A percentile compares a stretch with the other conserved stretches of the same genome.
Conservation (phyloP, 2,329 filamentous ascomycete genomes). For the Colletotrichum aenigma region DNA sequence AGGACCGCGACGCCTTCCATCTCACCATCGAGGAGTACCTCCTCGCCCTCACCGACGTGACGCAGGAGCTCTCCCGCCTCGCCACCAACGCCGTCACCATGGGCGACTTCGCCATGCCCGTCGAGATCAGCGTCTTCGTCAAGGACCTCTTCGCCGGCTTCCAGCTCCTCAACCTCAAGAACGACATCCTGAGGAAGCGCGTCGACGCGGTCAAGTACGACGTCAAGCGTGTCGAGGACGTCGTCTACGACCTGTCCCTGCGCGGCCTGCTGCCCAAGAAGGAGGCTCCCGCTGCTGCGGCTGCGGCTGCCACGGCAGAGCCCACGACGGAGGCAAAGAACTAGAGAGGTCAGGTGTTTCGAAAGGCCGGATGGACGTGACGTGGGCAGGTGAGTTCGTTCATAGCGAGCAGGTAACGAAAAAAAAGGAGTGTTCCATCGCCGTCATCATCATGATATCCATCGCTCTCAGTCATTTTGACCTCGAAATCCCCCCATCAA, state of each 20-base stretch:
- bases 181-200: conserved; percentile 85
- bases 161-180: conserved; percentile 96
- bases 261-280: conserved; percentile 72
- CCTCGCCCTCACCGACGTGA: conserved; percentile 81
- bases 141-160: conserved; percentile 96
- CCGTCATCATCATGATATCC: background rate
- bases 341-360: rapidly evolving
- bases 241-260: conserved; percentile 93
- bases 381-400: background rate
- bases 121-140: conserved; percentile 89
- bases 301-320: background rate
- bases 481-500: background rate
- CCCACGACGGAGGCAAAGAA: background rate
- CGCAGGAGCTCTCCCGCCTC: conserved; percentile 88
- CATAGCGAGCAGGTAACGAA: background rate
- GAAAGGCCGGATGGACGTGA: background rate
- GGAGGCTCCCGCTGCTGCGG: background rate
- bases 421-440: background rate
- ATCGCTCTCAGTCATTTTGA: background rate
- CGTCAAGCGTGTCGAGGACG: conserved; percentile 97
- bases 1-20: conserved; percentile 89
- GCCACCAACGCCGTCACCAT: conserved; percentile 94
- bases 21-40: conserved; percentile 98
- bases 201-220: conserved; percentile 96
- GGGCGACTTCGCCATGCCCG: conserved; percentile 83